These are phyloP conservation scores for Lizonia empirigonia DNA, from an alignment of 2,329 filamentous ascomycete genomes.

Conservation along the genomic window DNA sequence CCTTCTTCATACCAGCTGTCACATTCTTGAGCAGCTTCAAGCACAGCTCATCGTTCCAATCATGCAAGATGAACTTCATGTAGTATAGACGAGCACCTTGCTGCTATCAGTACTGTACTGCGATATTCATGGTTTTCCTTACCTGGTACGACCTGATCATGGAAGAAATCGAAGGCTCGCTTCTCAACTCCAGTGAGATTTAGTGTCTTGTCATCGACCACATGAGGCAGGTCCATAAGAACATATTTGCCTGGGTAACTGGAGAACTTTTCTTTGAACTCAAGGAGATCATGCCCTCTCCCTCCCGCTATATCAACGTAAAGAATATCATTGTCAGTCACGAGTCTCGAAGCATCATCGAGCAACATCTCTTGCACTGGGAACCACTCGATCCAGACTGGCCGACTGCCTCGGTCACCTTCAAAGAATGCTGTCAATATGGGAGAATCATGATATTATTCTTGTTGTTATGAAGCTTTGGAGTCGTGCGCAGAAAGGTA, in stretches of 20 bases:
- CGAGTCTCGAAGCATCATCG: background rate
- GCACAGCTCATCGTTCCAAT: slow-evolving; percentile 15
- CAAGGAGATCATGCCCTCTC: slow-evolving; percentile 13
- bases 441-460: no score
- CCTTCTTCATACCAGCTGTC: slow-evolving; percentile 19
- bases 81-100: slow-evolving; percentile 18
- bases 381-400: slow-evolving; percentile 10
- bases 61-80: slow-evolving; percentile 22
- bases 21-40: slow-evolving; percentile 19
- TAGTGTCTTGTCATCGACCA: slow-evolving; percentile 2
- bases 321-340: slow-evolving; percentile 5
- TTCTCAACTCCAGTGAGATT: slow-evolving; percentile 2
- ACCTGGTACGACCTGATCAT: slow-evolving; percentile 9
- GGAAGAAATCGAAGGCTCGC: slow-evolving; percentile 31
- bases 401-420: slow-evolving; percentile 5
- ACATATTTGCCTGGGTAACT: slow-evolving; percentile 1
- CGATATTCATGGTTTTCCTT: background rate
- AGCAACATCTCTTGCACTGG: slow-evolving; percentile 5
- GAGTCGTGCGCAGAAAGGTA: no score
- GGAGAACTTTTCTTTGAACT: slow-evolving; percentile 6
- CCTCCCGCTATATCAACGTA: slow-evolving; percentile 21
- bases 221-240: slow-evolving; percentile 1
- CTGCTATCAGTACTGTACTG: background rate
- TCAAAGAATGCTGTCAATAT: no score
- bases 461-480: no score